These are phyloP conservation scores for Stagonosporopsis vannaccii DNA, from an alignment of 2,329 filamentous ascomycete genomes.

Conservation along the genomic window DNA sequence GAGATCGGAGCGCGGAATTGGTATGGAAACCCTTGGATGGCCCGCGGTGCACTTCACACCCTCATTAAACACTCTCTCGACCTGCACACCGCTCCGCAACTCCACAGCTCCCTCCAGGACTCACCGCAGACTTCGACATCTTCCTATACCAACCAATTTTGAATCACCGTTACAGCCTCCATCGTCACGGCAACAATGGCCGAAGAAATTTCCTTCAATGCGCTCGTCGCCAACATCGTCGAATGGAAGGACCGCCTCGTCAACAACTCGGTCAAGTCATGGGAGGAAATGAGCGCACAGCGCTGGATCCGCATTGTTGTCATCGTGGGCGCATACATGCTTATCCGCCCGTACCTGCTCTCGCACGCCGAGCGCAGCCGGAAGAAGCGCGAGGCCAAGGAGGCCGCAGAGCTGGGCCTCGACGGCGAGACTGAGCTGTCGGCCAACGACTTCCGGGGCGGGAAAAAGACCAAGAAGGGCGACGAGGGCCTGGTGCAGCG, in stretches of 20 bases:
- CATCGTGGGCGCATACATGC: constrained; percentile 75
- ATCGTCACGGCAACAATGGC: constrained; percentile 19
- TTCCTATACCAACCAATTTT: neutral
- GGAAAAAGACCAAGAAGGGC: constrained; percentile 51
- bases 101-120: neutral
- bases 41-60: neutral
- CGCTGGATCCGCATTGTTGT: constrained; percentile 72
- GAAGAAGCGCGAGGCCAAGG: constrained; percentile 67
- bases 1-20: constrained; percentile 12
- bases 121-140: neutral
- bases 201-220: constrained; percentile 23
- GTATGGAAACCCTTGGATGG: neutral
- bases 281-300: constrained; percentile 53
- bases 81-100: neutral
- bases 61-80: neutral
- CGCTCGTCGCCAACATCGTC: constrained; percentile 32
- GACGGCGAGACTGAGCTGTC: constrained; percentile 39
- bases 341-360: constrained; percentile 75
- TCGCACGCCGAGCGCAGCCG: constrained; percentile 70
- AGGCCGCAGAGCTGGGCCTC: constrained; percentile 50
- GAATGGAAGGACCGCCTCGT: constrained; percentile 48
- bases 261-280: constrained; percentile 53
- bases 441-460: constrained; percentile 45
- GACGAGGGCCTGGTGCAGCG: constrained; percentile 76
- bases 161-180: neutral